Evolutionary conservation across 257 asterid genomes (phyloP).

Genomic region (Salvia hispanica): DNA sequence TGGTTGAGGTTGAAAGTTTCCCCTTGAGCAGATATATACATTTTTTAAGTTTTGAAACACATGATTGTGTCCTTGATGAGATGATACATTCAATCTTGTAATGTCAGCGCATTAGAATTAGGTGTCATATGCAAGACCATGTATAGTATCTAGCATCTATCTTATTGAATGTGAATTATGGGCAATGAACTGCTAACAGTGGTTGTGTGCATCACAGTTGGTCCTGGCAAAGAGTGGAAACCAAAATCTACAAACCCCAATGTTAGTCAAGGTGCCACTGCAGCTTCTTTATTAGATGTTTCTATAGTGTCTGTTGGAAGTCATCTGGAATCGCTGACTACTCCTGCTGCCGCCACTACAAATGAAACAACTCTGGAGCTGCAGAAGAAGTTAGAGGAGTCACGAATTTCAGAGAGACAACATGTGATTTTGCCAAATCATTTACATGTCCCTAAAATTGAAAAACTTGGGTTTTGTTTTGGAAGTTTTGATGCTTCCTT

Average conservation of each 20-base stretch:
- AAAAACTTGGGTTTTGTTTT: conserved; percentile 86
- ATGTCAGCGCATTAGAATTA: conserved; percentile 3
- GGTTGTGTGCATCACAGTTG: conserved; percentile 37
- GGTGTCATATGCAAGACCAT: conserved; percentile 9
- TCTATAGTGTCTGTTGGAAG: conserved; percentile 46
- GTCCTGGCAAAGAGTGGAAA: conserved; percentile 85
- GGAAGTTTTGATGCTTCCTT: conserved; percentile 88
- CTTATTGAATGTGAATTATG: conserved; percentile 15
- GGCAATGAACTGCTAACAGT: conserved; percentile 22
- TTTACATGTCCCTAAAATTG: conserved; percentile 81
- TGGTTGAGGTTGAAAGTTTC: conserved; percentile 24
- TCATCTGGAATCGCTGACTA: conserved; percentile 41
- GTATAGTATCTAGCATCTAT: conserved; percentile 10
- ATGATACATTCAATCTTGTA: background rate
- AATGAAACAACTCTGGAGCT: conserved; percentile 58
- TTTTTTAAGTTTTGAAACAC: conserved; percentile 1
- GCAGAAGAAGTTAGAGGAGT: conserved; percentile 66
- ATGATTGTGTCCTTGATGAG: background rate
- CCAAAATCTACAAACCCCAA: conserved; percentile 67
- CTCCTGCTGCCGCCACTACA: conserved; percentile 41
- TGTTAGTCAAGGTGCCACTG: conserved; percentile 42
- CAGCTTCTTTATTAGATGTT: conserved; percentile 52
- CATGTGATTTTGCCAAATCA: conserved; percentile 85
- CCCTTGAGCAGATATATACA: background rate
- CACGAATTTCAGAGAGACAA: conserved; percentile 59